A percentile compares a stretch with the other conserved stretches of the same genome.
Conservation (phyloP, 352 stramenopile species). For the Pythium coloratum region DNA sequence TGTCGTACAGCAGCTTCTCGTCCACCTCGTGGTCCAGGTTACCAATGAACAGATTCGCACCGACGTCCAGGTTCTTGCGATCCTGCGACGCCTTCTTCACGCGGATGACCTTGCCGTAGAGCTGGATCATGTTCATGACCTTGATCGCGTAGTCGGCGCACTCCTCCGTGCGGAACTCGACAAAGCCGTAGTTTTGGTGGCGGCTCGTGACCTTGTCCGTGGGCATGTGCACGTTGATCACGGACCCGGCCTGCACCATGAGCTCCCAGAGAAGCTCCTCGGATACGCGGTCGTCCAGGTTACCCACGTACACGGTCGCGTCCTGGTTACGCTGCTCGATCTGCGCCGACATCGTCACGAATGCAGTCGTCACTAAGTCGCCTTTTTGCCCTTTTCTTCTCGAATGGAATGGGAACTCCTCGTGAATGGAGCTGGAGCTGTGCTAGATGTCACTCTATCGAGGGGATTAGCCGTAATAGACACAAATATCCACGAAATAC, state of each 20-base stretch:
- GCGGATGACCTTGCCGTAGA: conserved; percentile 95
- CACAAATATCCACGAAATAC: not conserved
- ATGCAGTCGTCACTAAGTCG: not conserved
- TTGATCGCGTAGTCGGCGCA: conserved; percentile 99
- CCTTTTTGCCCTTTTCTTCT: not conserved
- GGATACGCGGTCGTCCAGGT: conserved; percentile 94
- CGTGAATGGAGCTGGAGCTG: not conserved
- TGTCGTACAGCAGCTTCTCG: conserved; percentile 99
- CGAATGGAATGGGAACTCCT: not conserved
- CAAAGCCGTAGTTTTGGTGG: conserved; percentile 98
- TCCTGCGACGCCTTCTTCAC: conserved; percentile 97
- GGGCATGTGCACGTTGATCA: conserved; percentile 98
- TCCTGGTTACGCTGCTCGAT: conserved; percentile 93
- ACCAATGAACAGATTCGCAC: conserved; percentile 98
- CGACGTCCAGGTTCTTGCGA: conserved; percentile 96
- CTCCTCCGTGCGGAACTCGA: conserved; percentile 97
- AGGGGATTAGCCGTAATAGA: not conserved
- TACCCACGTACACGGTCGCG: conserved; percentile 98
- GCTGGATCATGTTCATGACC: conserved; percentile 99
- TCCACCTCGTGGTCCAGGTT: conserved; percentile 97
- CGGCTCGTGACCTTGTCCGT: conserved; percentile 96
- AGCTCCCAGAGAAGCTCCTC: conserved; percentile 98
- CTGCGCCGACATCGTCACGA: conserved; percentile 58
- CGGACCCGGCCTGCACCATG: conserved; percentile 93
- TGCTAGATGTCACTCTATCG: not conserved